A percentile compares a stretch with the other conserved stretches of the same genome.
phyloP scores from a whole-genome alignment of 2,329 filamentous ascomycete genomes.

The Phialophora chinensis region DNA sequence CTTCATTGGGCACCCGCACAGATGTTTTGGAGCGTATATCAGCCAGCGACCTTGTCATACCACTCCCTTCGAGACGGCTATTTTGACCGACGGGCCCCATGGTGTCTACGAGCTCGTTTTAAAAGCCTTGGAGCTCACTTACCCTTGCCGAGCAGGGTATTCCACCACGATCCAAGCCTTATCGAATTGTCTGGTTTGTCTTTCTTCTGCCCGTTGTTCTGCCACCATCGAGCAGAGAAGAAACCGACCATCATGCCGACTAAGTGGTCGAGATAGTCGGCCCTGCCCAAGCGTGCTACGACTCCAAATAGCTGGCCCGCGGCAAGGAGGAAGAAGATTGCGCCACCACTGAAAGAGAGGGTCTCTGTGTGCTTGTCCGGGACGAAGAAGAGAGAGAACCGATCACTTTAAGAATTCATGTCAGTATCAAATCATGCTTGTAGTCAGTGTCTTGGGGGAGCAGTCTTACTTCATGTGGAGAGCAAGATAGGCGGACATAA shows the following conservation, averaged over 20 bases:
- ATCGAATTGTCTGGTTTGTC: slow-evolving; percentile 2
- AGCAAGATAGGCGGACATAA: slow-evolving; percentile 58
- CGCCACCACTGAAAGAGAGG: slow-evolving; percentile 50
- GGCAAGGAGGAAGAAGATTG: slow-evolving; percentile 47
- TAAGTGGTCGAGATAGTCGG: slow-evolving; percentile 52
- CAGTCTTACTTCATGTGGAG: slow-evolving; percentile 51
- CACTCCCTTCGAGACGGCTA: neutral
- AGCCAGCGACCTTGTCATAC: neutral
- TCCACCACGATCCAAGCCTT: slow-evolving; percentile 12
- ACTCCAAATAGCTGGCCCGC: slow-evolving; percentile 46
- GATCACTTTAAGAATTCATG: slow-evolving; percentile 43
- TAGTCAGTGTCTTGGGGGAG: slow-evolving; percentile 9
- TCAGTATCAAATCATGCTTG: slow-evolving; percentile 15
- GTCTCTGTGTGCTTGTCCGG: slow-evolving; percentile 48
- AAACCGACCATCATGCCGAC: slow-evolving; percentile 50
- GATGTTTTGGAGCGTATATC: neutral
- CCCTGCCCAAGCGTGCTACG: slow-evolving; percentile 43
- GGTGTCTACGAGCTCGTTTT: neutral
- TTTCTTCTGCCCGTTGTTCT: slow-evolving; percentile 25
- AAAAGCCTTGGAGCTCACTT: neutral
- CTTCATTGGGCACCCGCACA: neutral
- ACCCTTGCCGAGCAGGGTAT: slow-evolving; percentile 12
- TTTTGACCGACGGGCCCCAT: neutral
- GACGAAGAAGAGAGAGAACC: slow-evolving; percentile 51
- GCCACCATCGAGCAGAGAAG: slow-evolving; percentile 38